Conservation (phyloP, 2,329 filamentous ascomycete species). For the Escovopsis sp. region DNA sequence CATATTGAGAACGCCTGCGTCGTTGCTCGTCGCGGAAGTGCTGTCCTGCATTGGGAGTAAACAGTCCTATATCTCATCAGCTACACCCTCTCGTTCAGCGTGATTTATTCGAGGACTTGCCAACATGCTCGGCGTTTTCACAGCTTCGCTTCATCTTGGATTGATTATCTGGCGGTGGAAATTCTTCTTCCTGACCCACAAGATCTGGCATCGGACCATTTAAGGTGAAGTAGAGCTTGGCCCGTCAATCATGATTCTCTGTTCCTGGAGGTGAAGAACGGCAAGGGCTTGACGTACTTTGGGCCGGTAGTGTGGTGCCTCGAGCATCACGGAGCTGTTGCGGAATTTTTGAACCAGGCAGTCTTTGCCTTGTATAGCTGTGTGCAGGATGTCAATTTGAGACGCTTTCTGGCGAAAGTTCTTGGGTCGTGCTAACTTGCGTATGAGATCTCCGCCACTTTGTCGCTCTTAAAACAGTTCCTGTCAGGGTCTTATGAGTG, state of each 20-base stretch:
- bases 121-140: conserved; percentile 74
- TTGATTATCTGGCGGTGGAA: conserved; percentile 68
- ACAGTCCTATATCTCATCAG: conserved; percentile 43
- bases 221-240: conserved; percentile 36
- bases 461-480: conserved; percentile 72
- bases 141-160: conserved; percentile 79
- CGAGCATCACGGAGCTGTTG: conserved; percentile 91
- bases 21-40: conserved; percentile 63
- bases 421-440: conserved; percentile 45
- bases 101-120: conserved; percentile 30
- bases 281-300: conserved; percentile 42
- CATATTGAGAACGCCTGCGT: conserved; percentile 62
- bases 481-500: conserved; percentile 22
- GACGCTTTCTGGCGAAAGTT: background rate
- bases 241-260: conserved; percentile 1
- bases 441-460: conserved; percentile 82
- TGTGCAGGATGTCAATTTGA: conserved; percentile 12
- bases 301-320: conserved; percentile 66
- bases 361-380: conserved; percentile 83
- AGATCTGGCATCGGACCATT: conserved; percentile 34
- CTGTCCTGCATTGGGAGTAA: conserved; percentile 64
- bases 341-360: conserved; percentile 89
- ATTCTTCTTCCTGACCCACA: conserved; percentile 57
- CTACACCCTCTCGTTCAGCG: background rate
- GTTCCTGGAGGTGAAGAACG: background rate